phyloP scores from a whole-genome alignment of 176 grass and related monocot genomes.

The Neostapfia colusana region DNA sequence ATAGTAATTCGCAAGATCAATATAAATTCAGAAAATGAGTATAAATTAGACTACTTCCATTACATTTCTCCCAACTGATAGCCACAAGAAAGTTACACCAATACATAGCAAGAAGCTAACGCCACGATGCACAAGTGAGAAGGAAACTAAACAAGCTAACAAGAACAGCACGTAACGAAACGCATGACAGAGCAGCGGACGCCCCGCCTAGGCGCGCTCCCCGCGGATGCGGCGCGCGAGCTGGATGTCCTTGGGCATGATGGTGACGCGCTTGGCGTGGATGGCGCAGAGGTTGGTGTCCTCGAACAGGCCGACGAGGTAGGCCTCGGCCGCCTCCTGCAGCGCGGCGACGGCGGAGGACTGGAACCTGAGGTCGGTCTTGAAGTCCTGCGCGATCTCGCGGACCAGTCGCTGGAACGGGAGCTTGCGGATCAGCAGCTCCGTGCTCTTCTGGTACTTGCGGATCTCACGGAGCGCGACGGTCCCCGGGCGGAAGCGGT shows the following conservation, averaged over 20 bases:
- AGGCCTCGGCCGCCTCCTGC: slow-evolving; percentile 76
- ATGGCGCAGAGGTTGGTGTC: slow-evolving; percentile 96
- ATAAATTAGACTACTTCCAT: neutral
- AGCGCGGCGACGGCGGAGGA: slow-evolving; percentile 60
- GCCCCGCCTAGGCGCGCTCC: slow-evolving; percentile 13
- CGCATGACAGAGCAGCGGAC: neutral
- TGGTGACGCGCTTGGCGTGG: slow-evolving; percentile 86
- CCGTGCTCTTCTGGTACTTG: slow-evolving; percentile 91
- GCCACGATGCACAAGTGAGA: neutral
- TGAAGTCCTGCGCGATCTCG: slow-evolving; percentile 85
- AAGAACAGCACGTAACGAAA: neutral
- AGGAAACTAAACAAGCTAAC: neutral
- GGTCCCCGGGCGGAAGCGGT: slow-evolving; percentile 64
- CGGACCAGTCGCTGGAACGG: slow-evolving; percentile 66
- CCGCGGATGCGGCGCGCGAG: slow-evolving; percentile 72
- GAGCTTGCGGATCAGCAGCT: slow-evolving; percentile 85
- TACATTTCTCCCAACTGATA: neutral
- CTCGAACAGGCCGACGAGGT: slow-evolving; percentile 83
- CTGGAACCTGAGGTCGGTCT: slow-evolving; percentile 78
- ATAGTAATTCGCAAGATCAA: neutral
- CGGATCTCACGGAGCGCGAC: slow-evolving; percentile 76
- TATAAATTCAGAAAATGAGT: neutral
- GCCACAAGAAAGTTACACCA: neutral
- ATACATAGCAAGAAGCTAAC: neutral
- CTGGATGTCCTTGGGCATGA: slow-evolving; percentile 95